Evolutionary conservation across 1,139 yeast species (phyloP), one percentile per base, ranked within the genome.

Genomic region (Saccharomyces uvarum): DNA sequence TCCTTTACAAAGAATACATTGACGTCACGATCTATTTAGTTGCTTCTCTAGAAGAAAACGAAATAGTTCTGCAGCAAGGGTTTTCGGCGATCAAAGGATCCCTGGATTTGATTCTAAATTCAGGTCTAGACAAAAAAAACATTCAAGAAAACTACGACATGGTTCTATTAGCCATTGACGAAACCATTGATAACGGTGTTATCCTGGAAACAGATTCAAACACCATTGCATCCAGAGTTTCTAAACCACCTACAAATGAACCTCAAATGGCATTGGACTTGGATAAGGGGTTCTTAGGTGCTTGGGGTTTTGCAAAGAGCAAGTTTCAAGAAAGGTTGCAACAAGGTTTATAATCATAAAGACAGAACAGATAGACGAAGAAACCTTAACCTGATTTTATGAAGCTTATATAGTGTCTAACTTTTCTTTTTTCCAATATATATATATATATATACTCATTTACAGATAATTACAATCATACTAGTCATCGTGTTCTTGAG

Each of bases 141-240:
- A 74, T 93, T 50, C 79, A 86, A 65, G 96, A 88, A 61, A 82
- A 86, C 70, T 93, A 86, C 69, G 99, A 93, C 71, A 77, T 88
- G 76, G 85, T 90, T 51, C 78, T 88, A 51, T 79, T 93, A 70
- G 89, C 95, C 8, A 80, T 91, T 50, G 99, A 93, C 70, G 99
- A 93, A 73, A 81, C 95, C 26, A 77, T 93, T 55, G 99, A 93
- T 69, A 95, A 88, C 58, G 97, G 98, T 28, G 83, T 93, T 60
- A 84, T 95, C 59, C 78, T 95, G 63, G 98, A 93, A 72, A 86
- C 90, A 47, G 98, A 93, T 66, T 84, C 96, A 2, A 82, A 86
- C 48, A 83, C 89, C 51, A 88, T 93, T 64, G 93, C 91, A 4
- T 82, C 95, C 19, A 80, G 99, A 71, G 97, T 91, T 16, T 87